These are phyloP conservation scores for Ophiostoma montium DNA, from an alignment of 2,329 filamentous ascomycete species.

Conservation along the genomic window DNA sequence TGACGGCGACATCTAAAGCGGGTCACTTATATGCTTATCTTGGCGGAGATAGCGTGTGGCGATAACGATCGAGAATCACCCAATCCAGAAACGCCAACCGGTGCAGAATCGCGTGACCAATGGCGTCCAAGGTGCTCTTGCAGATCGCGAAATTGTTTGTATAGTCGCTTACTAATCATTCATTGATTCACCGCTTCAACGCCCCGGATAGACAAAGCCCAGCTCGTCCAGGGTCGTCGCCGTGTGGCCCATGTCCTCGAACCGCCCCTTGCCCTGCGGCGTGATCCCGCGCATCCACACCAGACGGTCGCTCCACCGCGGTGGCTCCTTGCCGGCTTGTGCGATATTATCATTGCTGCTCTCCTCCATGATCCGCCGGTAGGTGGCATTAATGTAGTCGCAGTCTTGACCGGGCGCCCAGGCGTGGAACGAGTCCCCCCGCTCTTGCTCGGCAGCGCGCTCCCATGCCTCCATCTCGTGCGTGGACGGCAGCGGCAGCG, in stretches of 20 bases:
- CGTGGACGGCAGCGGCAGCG: conserved; percentile 41
- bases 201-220: conserved; percentile 54
- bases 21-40: not conserved
- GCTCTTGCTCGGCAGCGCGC: conserved; percentile 35
- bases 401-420: conserved; percentile 46
- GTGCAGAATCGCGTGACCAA: conserved; percentile 1
- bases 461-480: conserved; percentile 61
- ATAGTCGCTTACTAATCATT: no score
- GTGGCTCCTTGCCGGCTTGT: conserved; percentile 49
- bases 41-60: conserved; percentile 1
- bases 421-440: conserved; percentile 30
- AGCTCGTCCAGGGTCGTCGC: conserved; percentile 57
- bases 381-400: conserved; percentile 53
- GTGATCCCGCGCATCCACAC: conserved; percentile 60
- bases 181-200: no score
- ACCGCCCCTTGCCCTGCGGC: conserved; percentile 55
- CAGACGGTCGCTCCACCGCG: conserved; percentile 55
- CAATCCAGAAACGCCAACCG: conserved; percentile 2
- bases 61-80: not conserved
- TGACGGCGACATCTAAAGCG: not conserved
- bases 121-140: conserved; percentile 3
- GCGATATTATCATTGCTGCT: no score
- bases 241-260: conserved; percentile 48
- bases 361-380: conserved; percentile 42
- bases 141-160: no score